A percentile compares a stretch with the other conserved stretches of the same genome.
Evolutionary conservation across 2,329 filamentous ascomycete genomes (phyloP).

Genomic region (Epichloe bromicola): DNA sequence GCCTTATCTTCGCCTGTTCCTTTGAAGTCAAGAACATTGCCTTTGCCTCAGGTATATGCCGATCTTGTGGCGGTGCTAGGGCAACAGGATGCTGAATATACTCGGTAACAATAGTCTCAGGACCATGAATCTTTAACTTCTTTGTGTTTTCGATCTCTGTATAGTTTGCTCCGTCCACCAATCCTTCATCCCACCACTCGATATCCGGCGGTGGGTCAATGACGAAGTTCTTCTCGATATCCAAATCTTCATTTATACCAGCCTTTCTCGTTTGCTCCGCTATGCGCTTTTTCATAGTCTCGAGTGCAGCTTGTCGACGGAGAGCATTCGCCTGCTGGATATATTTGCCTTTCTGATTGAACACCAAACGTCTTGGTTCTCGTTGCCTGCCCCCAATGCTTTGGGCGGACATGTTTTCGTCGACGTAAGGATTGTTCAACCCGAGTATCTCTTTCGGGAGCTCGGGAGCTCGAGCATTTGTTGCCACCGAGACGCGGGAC

Average conservation of each 20-base stretch:
- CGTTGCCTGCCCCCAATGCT: conserved; percentile 44
- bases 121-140: conserved; percentile 58
- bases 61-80: conserved; percentile 83
- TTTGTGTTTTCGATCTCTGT: conserved; percentile 50
- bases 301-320: conserved; percentile 73
- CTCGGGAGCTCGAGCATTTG: conserved; percentile 7
- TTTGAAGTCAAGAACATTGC: conserved; percentile 84
- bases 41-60: conserved; percentile 64
- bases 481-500: not conserved
- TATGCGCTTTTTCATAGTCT: conserved; percentile 94
- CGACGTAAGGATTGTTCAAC: conserved; percentile 69
- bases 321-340: conserved; percentile 87
- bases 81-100: conserved; percentile 90
- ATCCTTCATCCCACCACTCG: conserved; percentile 95
- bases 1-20: conserved; percentile 81
- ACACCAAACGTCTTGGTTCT: conserved; percentile 64
- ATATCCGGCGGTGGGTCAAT: conserved; percentile 74
- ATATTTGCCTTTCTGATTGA: conserved; percentile 95
- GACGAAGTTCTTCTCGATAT: conserved; percentile 80
- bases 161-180: conserved; percentile 66
- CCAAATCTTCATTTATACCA: conserved; percentile 84
- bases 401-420: conserved; percentile 52
- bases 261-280: conserved; percentile 76
- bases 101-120: conserved; percentile 79
- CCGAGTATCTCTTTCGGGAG: not conserved